phyloP scores from a whole-genome alignment of 2,329 filamentous ascomycete genomes.

The Atkinsonella hypoxylon region DNA sequence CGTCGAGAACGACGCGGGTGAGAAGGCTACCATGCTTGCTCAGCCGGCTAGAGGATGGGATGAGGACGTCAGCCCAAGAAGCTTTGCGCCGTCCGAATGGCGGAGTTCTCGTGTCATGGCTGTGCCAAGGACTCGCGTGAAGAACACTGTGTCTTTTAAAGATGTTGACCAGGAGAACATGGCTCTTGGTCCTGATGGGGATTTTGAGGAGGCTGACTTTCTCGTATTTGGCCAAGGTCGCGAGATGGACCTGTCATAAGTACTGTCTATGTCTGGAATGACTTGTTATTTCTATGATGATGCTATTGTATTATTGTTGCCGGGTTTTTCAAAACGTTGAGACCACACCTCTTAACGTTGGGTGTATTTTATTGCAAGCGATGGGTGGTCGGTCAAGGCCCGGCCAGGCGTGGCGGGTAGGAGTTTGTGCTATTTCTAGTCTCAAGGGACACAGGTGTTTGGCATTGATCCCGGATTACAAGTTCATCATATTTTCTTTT shows the following conservation, averaged over 20 bases:
- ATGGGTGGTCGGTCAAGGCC: no score
- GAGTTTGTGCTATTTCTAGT: not conserved
- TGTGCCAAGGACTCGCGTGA: conserved; percentile 26
- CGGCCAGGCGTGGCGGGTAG: not conserved
- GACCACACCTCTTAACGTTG: not conserved
- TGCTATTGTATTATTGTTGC: not conserved
- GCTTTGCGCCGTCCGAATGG: conserved; percentile 24
- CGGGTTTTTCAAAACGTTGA: not conserved
- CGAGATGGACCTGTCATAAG: conserved; percentile 26
- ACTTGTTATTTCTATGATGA: not conserved
- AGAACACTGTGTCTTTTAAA: conserved; percentile 14
- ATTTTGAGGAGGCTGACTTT: conserved; percentile 62
- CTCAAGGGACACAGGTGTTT: not conserved
- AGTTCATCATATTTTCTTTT: not conserved
- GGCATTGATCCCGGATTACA: not conserved
- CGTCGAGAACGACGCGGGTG: conserved; percentile 29
- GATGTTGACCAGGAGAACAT: conserved; percentile 35
- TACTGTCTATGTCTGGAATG: not conserved
- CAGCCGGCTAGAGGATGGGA: conserved; percentile 18
- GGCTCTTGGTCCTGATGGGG: conserved; percentile 28
- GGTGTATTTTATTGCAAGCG: not conserved
- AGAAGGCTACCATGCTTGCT: conserved; percentile 4
- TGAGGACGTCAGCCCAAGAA: conserved; percentile 28
- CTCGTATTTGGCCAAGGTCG: conserved; percentile 33
- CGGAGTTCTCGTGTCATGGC: conserved; percentile 35